phyloP scores from a whole-genome alignment of 2,329 filamentous ascomycete genomes.

The Bretziella fagacearum region DNA sequence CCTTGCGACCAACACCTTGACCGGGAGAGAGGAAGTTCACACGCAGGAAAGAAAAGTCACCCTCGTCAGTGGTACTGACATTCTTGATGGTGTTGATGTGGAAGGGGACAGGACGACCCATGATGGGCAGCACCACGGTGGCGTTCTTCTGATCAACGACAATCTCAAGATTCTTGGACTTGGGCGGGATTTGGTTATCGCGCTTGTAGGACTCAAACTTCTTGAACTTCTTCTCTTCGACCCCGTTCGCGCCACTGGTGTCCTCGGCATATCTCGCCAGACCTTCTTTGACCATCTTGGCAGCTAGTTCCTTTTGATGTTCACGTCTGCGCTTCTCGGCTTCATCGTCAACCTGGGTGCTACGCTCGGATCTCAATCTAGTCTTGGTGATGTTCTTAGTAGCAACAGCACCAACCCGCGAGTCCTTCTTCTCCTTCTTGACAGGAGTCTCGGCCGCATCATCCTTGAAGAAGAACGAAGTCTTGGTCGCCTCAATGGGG shows the following conservation, averaged over 20 bases:
- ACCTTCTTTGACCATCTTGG: slow-evolving; percentile 81
- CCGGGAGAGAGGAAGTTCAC: slow-evolving; percentile 97
- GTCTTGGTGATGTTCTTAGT: slow-evolving; percentile 93
- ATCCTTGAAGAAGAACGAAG: slow-evolving; percentile 97
- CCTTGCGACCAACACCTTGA: slow-evolving; percentile 90
- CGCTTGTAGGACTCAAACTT: slow-evolving; percentile 98
- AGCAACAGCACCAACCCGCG: slow-evolving; percentile 68
- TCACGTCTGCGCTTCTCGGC: slow-evolving; percentile 72
- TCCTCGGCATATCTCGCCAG: slow-evolving; percentile 72
- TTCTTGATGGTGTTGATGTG: slow-evolving; percentile 98
- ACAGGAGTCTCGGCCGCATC: slow-evolving; percentile 72
- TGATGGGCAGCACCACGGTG: slow-evolving; percentile 85
- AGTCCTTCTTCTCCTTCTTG: slow-evolving; percentile 81
- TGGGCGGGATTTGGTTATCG: slow-evolving; percentile 77
- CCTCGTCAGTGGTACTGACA: slow-evolving; percentile 92
- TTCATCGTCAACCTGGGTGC: slow-evolving; percentile 76
- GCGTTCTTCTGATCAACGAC: slow-evolving; percentile 80
- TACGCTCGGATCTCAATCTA: slow-evolving; percentile 75
- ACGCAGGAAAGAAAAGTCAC: slow-evolving; percentile 80
- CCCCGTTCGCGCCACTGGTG: slow-evolving; percentile 68
- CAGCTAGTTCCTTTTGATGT: slow-evolving; percentile 77
- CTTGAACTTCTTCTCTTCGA: slow-evolving; percentile 96
- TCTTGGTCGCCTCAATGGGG: slow-evolving; percentile 76
- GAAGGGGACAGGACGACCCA: slow-evolving; percentile 94
- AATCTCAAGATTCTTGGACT: slow-evolving; percentile 72